Conservation (phyloP, 257 asterid species). For the Rhazya stricta region DNA sequence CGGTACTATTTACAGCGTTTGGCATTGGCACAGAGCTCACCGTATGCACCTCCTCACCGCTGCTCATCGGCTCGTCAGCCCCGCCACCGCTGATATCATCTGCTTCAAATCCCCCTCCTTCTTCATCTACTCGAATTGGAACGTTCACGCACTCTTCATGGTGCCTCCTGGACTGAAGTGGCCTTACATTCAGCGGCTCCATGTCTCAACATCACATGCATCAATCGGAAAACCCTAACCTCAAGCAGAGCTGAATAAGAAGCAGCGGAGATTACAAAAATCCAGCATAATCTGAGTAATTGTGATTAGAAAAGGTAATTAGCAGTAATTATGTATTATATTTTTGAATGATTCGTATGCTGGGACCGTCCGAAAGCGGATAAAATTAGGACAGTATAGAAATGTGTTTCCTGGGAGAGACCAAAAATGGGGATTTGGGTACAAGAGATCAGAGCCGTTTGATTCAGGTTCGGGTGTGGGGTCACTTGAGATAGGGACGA, state of each 20-base stretch:
- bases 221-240: conserved; percentile 6
- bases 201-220: conserved; percentile 11
- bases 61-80: conserved; percentile 22
- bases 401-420: not conserved
- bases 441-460: not conserved
- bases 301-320: not conserved
- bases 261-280: not conserved
- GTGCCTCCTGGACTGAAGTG: conserved; percentile 15
- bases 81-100: conserved; percentile 30
- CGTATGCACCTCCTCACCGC: conserved; percentile 30
- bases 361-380: not conserved
- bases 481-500: not conserved
- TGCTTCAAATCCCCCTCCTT: conserved; percentile 42
- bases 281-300: not conserved
- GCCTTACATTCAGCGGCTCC: conserved; percentile 13
- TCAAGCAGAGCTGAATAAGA: not conserved
- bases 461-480: not conserved
- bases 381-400: not conserved
- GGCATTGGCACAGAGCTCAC: conserved; percentile 25
- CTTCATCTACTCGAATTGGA: conserved; percentile 38
- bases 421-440: not conserved
- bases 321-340: not conserved
- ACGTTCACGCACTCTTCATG: conserved; percentile 20
- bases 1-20: conserved; percentile 14
- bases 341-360: too few species aligned